phyloP scores from a whole-genome alignment of 2,329 filamentous ascomycete species.

The Grosmannia clavigera region DNA sequence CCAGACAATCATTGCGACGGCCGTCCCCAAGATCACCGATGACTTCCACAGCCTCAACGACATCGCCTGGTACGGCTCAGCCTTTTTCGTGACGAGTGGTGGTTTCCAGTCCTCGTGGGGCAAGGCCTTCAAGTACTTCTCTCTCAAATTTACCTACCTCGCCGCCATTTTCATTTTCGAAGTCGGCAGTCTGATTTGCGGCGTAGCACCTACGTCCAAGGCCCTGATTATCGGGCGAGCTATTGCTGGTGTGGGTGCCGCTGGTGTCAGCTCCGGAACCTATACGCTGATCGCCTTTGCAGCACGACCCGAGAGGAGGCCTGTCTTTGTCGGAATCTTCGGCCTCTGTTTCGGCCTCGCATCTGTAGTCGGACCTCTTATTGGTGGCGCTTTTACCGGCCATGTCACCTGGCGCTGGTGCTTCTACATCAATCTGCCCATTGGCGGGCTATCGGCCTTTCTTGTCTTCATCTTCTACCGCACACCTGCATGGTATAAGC shows the following conservation, averaged over 20 bases:
- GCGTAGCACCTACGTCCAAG: constrained; percentile 27
- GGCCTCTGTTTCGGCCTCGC: constrained; percentile 13
- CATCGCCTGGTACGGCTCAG: constrained; percentile 29
- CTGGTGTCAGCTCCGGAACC: constrained; percentile 31
- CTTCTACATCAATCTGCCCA: constrained; percentile 27
- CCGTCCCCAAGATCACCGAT: not conserved
- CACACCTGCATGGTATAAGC: not conserved
- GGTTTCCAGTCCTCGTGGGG: constrained; percentile 9
- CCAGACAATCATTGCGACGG: constrained; percentile 33
- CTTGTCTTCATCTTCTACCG: not conserved
- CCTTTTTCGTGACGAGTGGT: constrained; percentile 30
- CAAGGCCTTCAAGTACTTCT: constrained; percentile 18
- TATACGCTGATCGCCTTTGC: constrained; percentile 26
- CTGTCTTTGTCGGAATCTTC: not conserved
- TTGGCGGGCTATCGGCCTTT: constrained; percentile 3
- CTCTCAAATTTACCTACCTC: constrained; percentile 29
- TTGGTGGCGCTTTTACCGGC: constrained; percentile 15
- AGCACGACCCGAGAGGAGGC: not conserved
- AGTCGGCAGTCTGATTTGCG: constrained; percentile 17
- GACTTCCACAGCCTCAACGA: constrained; percentile 1
- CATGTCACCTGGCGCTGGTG: not conserved
- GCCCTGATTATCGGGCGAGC: constrained; percentile 35
- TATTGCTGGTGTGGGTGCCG: constrained; percentile 32
- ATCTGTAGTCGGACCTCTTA: constrained; percentile 15
- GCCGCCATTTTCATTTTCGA: constrained; percentile 10